Conservation (phyloP, 306 rosid species). For the Benincasa hispida region DNA sequence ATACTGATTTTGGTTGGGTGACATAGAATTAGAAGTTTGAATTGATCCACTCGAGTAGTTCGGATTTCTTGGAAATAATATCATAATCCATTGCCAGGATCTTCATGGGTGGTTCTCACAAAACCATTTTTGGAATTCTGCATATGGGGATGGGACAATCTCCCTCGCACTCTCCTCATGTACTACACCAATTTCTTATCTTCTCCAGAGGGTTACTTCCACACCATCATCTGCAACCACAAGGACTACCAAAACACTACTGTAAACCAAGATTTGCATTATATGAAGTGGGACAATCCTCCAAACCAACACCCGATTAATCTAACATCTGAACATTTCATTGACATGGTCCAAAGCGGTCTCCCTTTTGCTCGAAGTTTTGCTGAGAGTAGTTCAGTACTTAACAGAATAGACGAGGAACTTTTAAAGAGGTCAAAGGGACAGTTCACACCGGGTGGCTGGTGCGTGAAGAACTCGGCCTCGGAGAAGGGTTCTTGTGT, state of each 20-base stretch:
- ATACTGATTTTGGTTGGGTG: neutral
- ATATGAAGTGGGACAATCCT: conserved; percentile 56
- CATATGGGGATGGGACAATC: conserved; percentile 88
- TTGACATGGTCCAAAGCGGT: conserved; percentile 57
- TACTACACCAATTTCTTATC: conserved; percentile 69
- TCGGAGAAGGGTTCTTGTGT: conserved; percentile 36
- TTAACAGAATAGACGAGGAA: conserved; percentile 50
- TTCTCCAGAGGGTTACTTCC: conserved; percentile 84
- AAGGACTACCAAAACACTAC: conserved; percentile 89
- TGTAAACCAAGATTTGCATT: conserved; percentile 66
- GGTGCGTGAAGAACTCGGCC: conserved; percentile 42
- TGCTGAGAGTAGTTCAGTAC: conserved; percentile 48
- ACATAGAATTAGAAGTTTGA: too few species aligned
- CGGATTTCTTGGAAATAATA: neutral
- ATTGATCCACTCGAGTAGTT: neutral
- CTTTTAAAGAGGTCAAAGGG: conserved; percentile 41
- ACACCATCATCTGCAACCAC: conserved; percentile 75
- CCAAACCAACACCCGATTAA: conserved; percentile 54
- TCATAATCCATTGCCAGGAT: conserved; percentile 35
- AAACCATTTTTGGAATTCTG: conserved; percentile 65
- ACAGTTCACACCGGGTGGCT: conserved; percentile 55
- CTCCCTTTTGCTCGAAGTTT: conserved; percentile 63
- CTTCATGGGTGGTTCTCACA: conserved; percentile 59
- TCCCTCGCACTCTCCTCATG: conserved; percentile 83
- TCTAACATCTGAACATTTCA: conserved; percentile 43